Base-by-base conservation (phyloP, 2,329 filamentous ascomycete species). In the Albophoma yamanashiensis region DNA sequence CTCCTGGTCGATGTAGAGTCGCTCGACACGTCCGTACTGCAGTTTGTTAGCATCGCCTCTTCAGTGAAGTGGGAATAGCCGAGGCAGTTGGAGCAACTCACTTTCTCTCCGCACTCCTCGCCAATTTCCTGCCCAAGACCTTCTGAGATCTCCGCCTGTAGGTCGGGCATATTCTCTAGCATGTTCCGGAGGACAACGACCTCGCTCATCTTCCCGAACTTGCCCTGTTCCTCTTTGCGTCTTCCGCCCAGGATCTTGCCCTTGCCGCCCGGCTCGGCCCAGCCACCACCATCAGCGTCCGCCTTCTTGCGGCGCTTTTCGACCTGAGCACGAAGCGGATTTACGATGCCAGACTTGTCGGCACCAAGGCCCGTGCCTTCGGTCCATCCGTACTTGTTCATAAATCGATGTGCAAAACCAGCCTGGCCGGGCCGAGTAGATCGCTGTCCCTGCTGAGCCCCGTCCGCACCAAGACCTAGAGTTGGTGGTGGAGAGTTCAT, bases 331-430 rank as follows among this genome's bases (percentile, higher is more conserved):
- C 86, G 85, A 4, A 99, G 78, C 5, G 92, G 90, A 27, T 92
- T 90, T 59, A 91, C 81, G 67, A 99, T 97, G 62, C 94, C 94
- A 31, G 86, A 85, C 39, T 85, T 86, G 63, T 87, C 83, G 20
- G 91, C 92, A 65, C 94, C 94, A 4, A 99, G 84, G 25, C 94
- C 94, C 63, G 88, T 83, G 31, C 94, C 94, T 68, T 92, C 88
- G 42, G 86, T 88, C 90, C 92, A 97, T 59, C 94, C 94, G 75
- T 96, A 94, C 71, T 97, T 97, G 62, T 85, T 83, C 85, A 99
- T 91, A 60, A 97, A 83, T 40, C 92, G 88, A 65, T 92, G 85
- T 0, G 91, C 94, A 72, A 96, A 96, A 58, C 88, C 89, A 64
- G 86, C 83, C 72, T 96, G 89, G 20, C 91, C 91, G 0, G 92